Conservation (phyloP, 2,329 filamentous ascomycete genomes). For the Botrytis sinoallii region DNA sequence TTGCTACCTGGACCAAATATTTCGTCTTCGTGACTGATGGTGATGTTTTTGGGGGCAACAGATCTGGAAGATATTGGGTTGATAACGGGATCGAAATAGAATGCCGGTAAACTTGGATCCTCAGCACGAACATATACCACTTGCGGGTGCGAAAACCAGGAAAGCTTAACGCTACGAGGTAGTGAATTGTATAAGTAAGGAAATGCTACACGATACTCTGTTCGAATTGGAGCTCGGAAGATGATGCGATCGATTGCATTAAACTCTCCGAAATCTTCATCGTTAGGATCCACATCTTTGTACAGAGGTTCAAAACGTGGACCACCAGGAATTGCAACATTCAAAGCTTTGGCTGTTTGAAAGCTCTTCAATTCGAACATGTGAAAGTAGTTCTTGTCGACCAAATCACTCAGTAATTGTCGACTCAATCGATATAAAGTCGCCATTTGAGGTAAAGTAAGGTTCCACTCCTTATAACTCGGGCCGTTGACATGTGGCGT, state of each 20-base stretch:
- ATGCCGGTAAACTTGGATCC: conserved; percentile 85
- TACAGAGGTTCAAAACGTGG: conserved; percentile 95
- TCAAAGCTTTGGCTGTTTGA: conserved; percentile 91
- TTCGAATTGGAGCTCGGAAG: conserved; percentile 90
- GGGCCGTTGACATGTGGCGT: conserved; percentile 93
- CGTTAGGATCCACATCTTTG: conserved; percentile 98
- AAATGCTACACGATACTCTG: conserved; percentile 91
- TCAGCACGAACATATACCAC: conserved; percentile 86
- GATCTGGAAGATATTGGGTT: conserved; percentile 96
- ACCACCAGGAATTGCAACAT: conserved; percentile 95
- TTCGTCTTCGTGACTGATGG: conserved; percentile 86
- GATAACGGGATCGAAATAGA: conserved; percentile 97
- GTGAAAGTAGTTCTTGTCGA: conserved; percentile 96
- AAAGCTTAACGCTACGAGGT: conserved; percentile 86
- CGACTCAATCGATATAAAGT: conserved; percentile 88
- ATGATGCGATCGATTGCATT: conserved; percentile 99
- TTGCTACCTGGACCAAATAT: conserved; percentile 81
- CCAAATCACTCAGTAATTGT: conserved; percentile 84
- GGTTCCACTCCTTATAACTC: conserved; percentile 95
- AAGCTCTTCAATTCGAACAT: conserved; percentile 96
- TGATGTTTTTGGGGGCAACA: conserved; percentile 91
- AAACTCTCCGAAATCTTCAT: conserved; percentile 99
- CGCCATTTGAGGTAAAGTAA: conserved; percentile 92
- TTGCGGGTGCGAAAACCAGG: conserved; percentile 93
- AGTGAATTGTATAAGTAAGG: conserved; percentile 96